These are phyloP conservation scores for Saxophila tyrrhenica DNA, from an alignment of 495 filamentous ascomycete species.

Conservation along the genomic window DNA sequence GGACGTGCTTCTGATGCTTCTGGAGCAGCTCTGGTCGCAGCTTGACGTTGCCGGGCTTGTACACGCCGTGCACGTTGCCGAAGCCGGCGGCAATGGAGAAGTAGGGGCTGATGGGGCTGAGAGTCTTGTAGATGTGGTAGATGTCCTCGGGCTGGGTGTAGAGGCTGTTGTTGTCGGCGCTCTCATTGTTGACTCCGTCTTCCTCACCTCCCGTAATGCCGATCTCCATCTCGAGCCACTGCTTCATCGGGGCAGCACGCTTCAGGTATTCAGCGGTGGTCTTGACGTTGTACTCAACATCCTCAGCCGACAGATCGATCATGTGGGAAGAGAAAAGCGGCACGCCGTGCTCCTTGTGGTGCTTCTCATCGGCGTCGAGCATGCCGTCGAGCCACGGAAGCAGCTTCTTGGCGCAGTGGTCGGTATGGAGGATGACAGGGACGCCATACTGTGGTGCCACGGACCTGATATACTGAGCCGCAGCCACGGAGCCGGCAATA, in stretches of 20 bases:
- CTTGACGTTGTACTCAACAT: slow-evolving; percentile 75
- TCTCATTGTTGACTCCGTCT: slow-evolving; percentile 80
- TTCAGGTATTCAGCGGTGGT: slow-evolving; percentile 86
- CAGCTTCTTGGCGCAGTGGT: slow-evolving; percentile 42
- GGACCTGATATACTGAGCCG: slow-evolving; percentile 84
- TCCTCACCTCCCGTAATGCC: slow-evolving; percentile 94
- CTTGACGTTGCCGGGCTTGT: slow-evolving; percentile 96
- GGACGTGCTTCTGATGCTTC: slow-evolving; percentile 88
- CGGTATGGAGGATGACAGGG: slow-evolving; percentile 84
- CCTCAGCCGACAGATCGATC: slow-evolving; percentile 92
- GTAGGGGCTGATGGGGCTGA: slow-evolving; percentile 64
- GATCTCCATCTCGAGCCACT: slow-evolving; percentile 99
- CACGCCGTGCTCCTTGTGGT: slow-evolving; percentile 84
- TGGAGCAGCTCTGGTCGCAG: slow-evolving; percentile 86
- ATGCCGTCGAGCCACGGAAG: slow-evolving; percentile 83
- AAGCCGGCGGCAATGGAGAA: slow-evolving; percentile 98
- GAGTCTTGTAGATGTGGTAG: slow-evolving; percentile 27
- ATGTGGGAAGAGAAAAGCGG: slow-evolving; percentile 95
- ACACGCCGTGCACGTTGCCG: slow-evolving; percentile 98
- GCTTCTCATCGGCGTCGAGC: slow-evolving; percentile 79
- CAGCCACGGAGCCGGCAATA: slow-evolving; percentile 76
- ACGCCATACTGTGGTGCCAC: slow-evolving; percentile 80
- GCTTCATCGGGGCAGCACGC: slow-evolving; percentile 86
- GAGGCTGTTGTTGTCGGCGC: slow-evolving; percentile 86
- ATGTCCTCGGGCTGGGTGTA: slow-evolving; percentile 74